Evolutionary conservation across 2,329 filamentous ascomycete genomes (phyloP), one percentile per base, ranked within the genome.

Genomic region (Colletotrichum echinochloae): DNA sequence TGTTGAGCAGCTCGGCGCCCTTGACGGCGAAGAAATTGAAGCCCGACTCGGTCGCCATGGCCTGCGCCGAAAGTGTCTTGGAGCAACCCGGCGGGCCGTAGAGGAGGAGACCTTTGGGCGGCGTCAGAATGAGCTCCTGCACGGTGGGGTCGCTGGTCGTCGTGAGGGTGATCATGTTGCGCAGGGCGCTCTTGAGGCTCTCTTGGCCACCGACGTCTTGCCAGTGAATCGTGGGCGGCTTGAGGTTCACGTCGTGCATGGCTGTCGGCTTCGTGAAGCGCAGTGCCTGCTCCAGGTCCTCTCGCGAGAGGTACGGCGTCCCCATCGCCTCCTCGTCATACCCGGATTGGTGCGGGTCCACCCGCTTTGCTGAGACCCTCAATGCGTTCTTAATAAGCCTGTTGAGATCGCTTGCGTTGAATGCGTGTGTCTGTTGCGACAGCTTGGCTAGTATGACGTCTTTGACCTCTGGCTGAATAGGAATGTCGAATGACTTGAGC

Each of bases 1-100:
- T 97, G 82, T 94, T 97, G 71, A 97, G 90, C 16, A 98, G 88
- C 81, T 98, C 95, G 44, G 94, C 94, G 33, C 94, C 95, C 82
- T 98, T 97, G 74, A 98, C 93, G 11, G 94, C 92, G 78, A 98
- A 91, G 84, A 98, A 98, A 79, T 98, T 98, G 81, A 97, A 91
- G 5, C 92, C 92, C 37, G 93, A 94, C 79, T 97, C 94, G 8
- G 94, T 97, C 20, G 95, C 95, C 75, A 97, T 89, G 35, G 95
- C 95, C 79, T 97, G 94, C 0, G 95, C 95, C 0, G 91, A 94
- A 78, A 98, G 89, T 0, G 95, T 98, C 82, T 98, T 98, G 73
- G 94, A 97, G 81, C 95, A 98, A 4, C 95, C 95, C 0, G 95
- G 95, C 0, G 95, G 95, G 0, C 95, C 95, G 79, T 97, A 98